Percentiles rank a stretch among this genome's conserved stretches.
Conservation (phyloP, 2,329 filamentous ascomycete genomes). For the Pyrenophora seminiperda region DNA sequence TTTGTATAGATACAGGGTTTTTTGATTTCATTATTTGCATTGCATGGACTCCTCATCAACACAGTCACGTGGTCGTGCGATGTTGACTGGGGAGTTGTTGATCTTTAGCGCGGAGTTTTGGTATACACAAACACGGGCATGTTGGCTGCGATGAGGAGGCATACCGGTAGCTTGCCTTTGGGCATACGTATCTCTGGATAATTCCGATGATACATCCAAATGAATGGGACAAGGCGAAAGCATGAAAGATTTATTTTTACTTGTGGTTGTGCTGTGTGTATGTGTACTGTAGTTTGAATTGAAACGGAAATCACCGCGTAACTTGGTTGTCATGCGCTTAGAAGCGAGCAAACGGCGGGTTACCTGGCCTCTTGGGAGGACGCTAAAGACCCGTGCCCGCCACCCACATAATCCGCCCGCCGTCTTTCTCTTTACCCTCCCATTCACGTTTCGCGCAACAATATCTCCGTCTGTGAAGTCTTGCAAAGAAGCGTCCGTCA, state of each 20-base stretch:
- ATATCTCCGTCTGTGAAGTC: constrained; percentile 2
- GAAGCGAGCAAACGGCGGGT: constrained; percentile 25
- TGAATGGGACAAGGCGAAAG: not conserved
- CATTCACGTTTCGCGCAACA: constrained; percentile 21
- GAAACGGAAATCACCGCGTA: not conserved
- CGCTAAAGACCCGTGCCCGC: constrained; percentile 25
- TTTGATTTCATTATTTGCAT: constrained; percentile 5
- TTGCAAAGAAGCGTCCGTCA: constrained; percentile 1
- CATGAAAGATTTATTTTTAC: not conserved
- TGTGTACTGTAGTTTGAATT: no score
- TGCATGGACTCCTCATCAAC: not conserved
- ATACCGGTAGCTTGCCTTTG: not conserved
- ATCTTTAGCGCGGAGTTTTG: constrained; percentile 34
- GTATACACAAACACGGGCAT: constrained; percentile 15
- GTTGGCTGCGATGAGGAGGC: not conserved
- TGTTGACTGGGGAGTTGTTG: constrained; percentile 9
- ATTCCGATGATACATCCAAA: constrained; percentile 26
- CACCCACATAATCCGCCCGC: constrained; percentile 34
- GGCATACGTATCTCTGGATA: constrained; percentile 8
- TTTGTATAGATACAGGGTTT: not conserved
- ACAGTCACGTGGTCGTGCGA: not conserved
- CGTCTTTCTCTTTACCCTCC: constrained; percentile 11
- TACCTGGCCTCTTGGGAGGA: constrained; percentile 40
- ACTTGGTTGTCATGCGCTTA: constrained; percentile 9
- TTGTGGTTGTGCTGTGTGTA: no score